Base-by-base conservation (phyloP, 2,329 filamentous ascomycete genomes). In the Fusarium concolor region DNA sequence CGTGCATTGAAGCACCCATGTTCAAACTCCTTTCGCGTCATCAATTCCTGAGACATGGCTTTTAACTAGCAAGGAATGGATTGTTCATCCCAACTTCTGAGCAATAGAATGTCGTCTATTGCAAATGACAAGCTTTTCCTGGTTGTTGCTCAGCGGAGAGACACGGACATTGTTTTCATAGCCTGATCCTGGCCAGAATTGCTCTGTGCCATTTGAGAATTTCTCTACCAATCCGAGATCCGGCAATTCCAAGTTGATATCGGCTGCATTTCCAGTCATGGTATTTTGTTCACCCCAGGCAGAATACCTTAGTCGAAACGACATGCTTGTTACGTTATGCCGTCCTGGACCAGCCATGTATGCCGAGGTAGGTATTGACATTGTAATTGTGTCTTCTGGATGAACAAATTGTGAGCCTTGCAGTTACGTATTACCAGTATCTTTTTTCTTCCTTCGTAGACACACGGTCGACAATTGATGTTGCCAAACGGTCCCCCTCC, bases 81-180 rank as follows among this genome's bases (percentile, higher is more conserved):
- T 42, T 47, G 29, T 50, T 47, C 37, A 45, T 52, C 45, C 55
- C 52, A 53, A 49, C 20, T 43, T 55, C 37, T 43, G 54, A 64
- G 43, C 67, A 70, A 70, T 70, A 56, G 38, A 39, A 52, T 35
- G 41, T 35, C 39, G 35, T 20, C 54, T 47, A 70, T 70, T 70
- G 58, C 66, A 70, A 70, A 70, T 70, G 31, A 33, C 31, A 17
- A 33, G 20, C 20, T 31, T 56, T 42, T 50, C 22, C 33, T 51
- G 45, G 46, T n/a, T 18, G 26, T 42, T 38, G 29, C 31, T 41
- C 17, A 24, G n/a, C 26, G 20, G 11, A 28, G 41, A 70, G 52
- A 57, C 51, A 63, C 29, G 35, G 62, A 24, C n/a, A 15, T 41
- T 56, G n/a, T 47, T 39, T 47, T 39, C 20, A 55, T 58, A 44